A percentile compares a stretch with the other conserved stretches of the same genome.
Conservation (phyloP, 768 basidiomycete genomes). For the Kwoniella sp. region DNA sequence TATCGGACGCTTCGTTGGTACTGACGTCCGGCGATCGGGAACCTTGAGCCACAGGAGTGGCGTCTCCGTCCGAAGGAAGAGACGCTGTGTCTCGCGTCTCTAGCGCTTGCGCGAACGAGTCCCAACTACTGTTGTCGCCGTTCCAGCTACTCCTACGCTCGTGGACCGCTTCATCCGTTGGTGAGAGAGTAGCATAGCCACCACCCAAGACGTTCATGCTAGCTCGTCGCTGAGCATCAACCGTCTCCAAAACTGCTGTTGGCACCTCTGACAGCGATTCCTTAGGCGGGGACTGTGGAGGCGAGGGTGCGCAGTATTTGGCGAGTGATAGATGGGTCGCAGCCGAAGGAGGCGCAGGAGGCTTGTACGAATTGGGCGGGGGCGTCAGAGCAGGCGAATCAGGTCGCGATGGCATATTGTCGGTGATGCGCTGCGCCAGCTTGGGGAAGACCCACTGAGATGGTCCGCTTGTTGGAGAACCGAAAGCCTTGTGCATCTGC, state of each 20-base stretch:
- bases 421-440: slow-evolving; percentile 5
- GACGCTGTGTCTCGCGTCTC: slow-evolving; percentile 2
- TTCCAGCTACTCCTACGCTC: slow-evolving; percentile 46
- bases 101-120: slow-evolving; percentile 29
- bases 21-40: slow-evolving; percentile 23
- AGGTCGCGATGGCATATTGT: slow-evolving; percentile 12
- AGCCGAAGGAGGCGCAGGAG: slow-evolving; percentile 41
- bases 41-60: slow-evolving; percentile 32
- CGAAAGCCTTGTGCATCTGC: slow-evolving; percentile 30
- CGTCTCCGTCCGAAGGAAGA: slow-evolving; percentile 25
- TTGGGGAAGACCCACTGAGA: slow-evolving; percentile 38
- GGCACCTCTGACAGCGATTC: slow-evolving; percentile 1
- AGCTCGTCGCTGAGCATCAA: slow-evolving; percentile 4
- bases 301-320: slow-evolving; percentile 48
- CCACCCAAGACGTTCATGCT: slow-evolving; percentile 36
- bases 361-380: slow-evolving; percentile 27
- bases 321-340: slow-evolving; percentile 44
- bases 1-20: slow-evolving; percentile 6
- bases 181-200: slow-evolving; percentile 31
- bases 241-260: neutral
- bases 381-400: slow-evolving; percentile 33
- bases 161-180: slow-evolving; percentile 16
- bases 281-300: slow-evolving; percentile 43
- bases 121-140: slow-evolving; percentile 33
- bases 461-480: slow-evolving; percentile 23